Conservation (phyloP, 2,329 filamentous ascomycete species). For the Cercospora berteroae region DNA sequence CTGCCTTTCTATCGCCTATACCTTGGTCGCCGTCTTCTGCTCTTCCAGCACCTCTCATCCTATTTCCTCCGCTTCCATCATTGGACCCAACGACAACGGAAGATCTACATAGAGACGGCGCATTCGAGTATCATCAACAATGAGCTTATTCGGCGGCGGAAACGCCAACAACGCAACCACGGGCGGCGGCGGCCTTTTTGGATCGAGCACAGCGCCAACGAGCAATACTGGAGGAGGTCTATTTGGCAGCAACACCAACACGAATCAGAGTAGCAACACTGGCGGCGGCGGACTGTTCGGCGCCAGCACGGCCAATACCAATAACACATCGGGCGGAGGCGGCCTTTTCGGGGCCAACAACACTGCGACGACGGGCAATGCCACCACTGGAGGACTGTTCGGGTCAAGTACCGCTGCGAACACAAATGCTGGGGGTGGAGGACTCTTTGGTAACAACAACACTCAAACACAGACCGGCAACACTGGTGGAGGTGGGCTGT, state of each 20-base stretch:
- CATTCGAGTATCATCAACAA: constrained; percentile 18
- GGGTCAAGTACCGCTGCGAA: constrained; percentile 12
- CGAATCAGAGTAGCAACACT: constrained; percentile 10
- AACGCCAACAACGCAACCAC: not conserved
- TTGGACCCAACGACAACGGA: not conserved
- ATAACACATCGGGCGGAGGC: constrained; percentile 3
- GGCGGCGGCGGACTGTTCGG: constrained; percentile 38
- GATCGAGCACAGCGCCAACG: not conserved
- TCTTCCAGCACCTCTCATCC: not conserved
- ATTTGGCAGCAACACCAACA: constrained; percentile 16
- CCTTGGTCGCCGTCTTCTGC: not conserved
- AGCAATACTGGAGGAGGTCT: constrained; percentile 19
- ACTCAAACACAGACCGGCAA: constrained; percentile 1
- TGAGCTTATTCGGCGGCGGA: constrained; percentile 29
- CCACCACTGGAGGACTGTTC: constrained; percentile 6
- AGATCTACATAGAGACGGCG: constrained; percentile 1
- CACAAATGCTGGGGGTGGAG: constrained; percentile 2
- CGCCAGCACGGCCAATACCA: constrained; percentile 14
- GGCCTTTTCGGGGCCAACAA: constrained; percentile 13
- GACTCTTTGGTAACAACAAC: constrained; percentile 18
- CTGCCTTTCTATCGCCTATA: not conserved
- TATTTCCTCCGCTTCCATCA: not conserved
- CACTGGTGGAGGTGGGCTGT: constrained; percentile 2
- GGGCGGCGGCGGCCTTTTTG: constrained; percentile 16
- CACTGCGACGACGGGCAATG: constrained; percentile 2